Percentiles rank a stretch among this genome's conserved stretches.
Conservation (phyloP, 495 filamentous ascomycete species). For the Penicillium coprophilum region DNA sequence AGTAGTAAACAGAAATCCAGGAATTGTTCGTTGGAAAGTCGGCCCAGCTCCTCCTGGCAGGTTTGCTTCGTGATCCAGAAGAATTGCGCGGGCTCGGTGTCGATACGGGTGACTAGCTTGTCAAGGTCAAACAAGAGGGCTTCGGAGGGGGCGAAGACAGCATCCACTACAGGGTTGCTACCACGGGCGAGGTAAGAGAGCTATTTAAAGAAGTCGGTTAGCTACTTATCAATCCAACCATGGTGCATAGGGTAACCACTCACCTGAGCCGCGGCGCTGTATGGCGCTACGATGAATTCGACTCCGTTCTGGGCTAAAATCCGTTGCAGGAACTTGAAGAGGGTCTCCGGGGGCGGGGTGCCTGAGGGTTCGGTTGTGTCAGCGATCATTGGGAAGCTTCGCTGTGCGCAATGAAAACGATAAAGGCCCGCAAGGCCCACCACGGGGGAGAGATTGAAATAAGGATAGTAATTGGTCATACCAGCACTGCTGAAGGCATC, state of each 20-base stretch:
- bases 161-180: constrained; percentile 66
- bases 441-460: not conserved
- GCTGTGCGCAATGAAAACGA: not conserved
- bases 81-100: constrained; percentile 65
- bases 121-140: constrained; percentile 83
- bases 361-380: constrained; percentile 38
- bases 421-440: not conserved
- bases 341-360: constrained; percentile 55
- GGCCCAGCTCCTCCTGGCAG: constrained; percentile 67
- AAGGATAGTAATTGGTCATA: constrained; percentile 41
- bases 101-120: constrained; percentile 75
- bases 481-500: constrained; percentile 78
- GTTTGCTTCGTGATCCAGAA: constrained; percentile 68
- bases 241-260: constrained; percentile 4
- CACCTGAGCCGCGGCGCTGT: constrained; percentile 87
- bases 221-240: constrained; percentile 2
- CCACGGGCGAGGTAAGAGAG: constrained; percentile 77
- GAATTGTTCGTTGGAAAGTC: constrained; percentile 70
- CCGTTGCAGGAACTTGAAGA: constrained; percentile 72
- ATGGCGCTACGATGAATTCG: constrained; percentile 84
- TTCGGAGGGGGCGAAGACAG: constrained; percentile 83
- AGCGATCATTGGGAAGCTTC: constrained; percentile 15
- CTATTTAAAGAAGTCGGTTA: constrained; percentile 42
- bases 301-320: constrained; percentile 67
- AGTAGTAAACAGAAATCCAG: constrained; percentile 80